phyloP scores from a whole-genome alignment of 768 basidiomycete genomes.

The Strobilomyces echinocephalus region DNA sequence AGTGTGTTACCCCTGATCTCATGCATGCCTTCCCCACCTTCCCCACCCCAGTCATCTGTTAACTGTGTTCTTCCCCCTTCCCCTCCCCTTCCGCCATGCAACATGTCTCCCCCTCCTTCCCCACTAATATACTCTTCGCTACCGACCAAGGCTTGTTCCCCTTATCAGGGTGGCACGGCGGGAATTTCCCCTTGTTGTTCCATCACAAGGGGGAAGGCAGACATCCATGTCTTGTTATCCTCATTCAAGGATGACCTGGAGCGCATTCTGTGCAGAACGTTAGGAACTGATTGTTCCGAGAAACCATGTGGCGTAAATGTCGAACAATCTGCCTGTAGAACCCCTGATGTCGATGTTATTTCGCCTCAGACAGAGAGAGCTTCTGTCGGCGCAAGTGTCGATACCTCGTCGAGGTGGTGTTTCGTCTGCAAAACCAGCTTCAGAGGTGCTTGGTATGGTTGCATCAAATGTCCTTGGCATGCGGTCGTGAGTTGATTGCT shows the following conservation, averaged over 20 bases:
- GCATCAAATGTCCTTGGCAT: conserved; percentile 31
- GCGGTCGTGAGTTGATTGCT: conserved; percentile 21
- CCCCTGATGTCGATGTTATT: background rate
- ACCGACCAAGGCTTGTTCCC: background rate
- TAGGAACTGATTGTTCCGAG: conserved; percentile 23
- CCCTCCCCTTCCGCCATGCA: conserved; percentile 15
- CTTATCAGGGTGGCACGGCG: background rate
- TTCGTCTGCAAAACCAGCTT: conserved; percentile 29
- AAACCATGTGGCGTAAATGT: background rate
- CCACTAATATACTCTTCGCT: conserved; percentile 2
- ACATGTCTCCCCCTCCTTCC: background rate
- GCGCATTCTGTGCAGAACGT: conserved; percentile 35
- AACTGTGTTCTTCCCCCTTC: conserved; percentile 14
- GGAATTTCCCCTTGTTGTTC: conserved; percentile 37
- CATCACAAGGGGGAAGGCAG: conserved; percentile 42
- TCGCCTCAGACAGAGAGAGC: background rate
- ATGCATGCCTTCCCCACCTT: conserved; percentile 10
- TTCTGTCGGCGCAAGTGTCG: background rate
- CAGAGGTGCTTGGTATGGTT: conserved; percentile 27
- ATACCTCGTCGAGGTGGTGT: conserved; percentile 20
- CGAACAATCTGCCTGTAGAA: background rate
- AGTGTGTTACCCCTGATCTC: background rate
- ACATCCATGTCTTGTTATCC: conserved; percentile 43
- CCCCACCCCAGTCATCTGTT: conserved; percentile 15
- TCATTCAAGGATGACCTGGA: conserved; percentile 56